These are phyloP conservation scores for Talaromyces trachyspermus DNA, from an alignment of 495 filamentous ascomycete species.

Conservation along the genomic window DNA sequence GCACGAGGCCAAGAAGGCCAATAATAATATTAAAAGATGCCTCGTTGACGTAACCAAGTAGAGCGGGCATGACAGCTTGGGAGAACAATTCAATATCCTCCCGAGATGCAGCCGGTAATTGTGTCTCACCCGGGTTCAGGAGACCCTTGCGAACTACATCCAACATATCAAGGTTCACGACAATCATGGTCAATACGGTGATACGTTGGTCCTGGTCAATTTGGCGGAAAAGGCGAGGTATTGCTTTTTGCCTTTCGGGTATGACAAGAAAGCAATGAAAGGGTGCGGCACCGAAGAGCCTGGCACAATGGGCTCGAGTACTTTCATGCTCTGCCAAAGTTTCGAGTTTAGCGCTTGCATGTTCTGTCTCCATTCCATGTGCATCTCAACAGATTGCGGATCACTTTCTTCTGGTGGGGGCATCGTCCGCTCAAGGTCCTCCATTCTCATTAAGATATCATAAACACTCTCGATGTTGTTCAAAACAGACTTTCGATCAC, in stretches of 20 bases:
- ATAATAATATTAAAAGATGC: slow-evolving; percentile 84
- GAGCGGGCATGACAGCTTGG: slow-evolving; percentile 76
- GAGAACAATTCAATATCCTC: slow-evolving; percentile 91
- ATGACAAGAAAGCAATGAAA: slow-evolving; percentile 93
- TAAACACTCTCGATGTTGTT: slow-evolving; percentile 83
- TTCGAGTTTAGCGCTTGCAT: slow-evolving; percentile 66
- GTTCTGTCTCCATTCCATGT: slow-evolving; percentile 63
- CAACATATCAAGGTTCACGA: slow-evolving; percentile 85
- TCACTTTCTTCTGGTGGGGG: slow-evolving; percentile 61
- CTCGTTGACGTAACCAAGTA: slow-evolving; percentile 83
- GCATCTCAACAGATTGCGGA: slow-evolving; percentile 53
- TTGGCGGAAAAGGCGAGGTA: slow-evolving; percentile 90
- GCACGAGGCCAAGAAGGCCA: slow-evolving; percentile 77
- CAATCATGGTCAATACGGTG: slow-evolving; percentile 89
- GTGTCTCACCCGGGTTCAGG: slow-evolving; percentile 58
- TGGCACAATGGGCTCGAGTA: slow-evolving; percentile 82
- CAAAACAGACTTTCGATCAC: slow-evolving; percentile 76
- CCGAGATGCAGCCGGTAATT: slow-evolving; percentile 61
- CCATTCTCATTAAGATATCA: slow-evolving; percentile 78
- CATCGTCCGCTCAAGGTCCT: slow-evolving; percentile 88
- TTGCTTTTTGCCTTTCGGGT: slow-evolving; percentile 93
- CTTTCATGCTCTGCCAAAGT: slow-evolving; percentile 77
- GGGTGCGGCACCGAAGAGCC: slow-evolving; percentile 70
- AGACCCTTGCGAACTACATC: slow-evolving; percentile 81
- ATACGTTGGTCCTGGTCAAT: slow-evolving; percentile 86